These are phyloP conservation scores for Pulveroboletus sp. DNA, from an alignment of 768 basidiomycete species.

Conservation along the genomic window DNA sequence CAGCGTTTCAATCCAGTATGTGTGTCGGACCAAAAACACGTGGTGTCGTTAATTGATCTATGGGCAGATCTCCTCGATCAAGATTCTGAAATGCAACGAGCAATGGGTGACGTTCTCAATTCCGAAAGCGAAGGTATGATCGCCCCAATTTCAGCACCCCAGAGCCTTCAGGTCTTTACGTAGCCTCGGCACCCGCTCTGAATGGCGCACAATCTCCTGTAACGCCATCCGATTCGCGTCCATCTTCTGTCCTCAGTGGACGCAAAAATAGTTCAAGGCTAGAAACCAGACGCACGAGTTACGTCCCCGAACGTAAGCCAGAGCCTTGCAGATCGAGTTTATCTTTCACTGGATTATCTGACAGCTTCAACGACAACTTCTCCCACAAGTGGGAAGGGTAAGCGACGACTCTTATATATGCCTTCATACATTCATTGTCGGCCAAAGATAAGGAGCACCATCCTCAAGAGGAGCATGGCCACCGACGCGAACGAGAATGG, in stretches of 20 bases:
- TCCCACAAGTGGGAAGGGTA: conserved; percentile 16
- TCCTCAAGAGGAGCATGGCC: conserved; percentile 29
- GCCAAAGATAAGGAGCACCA: conserved; percentile 29
- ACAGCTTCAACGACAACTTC: conserved; percentile 31
- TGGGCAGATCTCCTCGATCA: conserved; percentile 60
- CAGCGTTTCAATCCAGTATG: conserved; percentile 56
- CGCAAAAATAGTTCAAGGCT: neutral
- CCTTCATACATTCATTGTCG: neutral
- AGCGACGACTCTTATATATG: conserved; percentile 16
- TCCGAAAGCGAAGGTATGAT: conserved; percentile 41
- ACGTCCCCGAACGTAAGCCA: conserved; percentile 19
- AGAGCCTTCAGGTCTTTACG: neutral
- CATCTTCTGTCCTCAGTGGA: conserved; percentile 14
- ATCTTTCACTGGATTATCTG: neutral
- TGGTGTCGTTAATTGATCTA: conserved; percentile 1
- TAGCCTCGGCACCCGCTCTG: conserved; percentile 14
- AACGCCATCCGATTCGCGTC: conserved; percentile 8
- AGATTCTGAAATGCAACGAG: conserved; percentile 71
- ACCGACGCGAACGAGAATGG: conserved; percentile 51
- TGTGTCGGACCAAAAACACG: conserved; percentile 15
- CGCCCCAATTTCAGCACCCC: neutral
- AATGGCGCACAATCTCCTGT: conserved; percentile 4
- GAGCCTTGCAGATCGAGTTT: neutral
- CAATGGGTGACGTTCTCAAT: conserved; percentile 54
- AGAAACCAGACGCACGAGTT: conserved; percentile 8